phyloP scores from a whole-genome alignment of 371 early-diverging fungal species.

The Entomophthora muscae region DNA sequence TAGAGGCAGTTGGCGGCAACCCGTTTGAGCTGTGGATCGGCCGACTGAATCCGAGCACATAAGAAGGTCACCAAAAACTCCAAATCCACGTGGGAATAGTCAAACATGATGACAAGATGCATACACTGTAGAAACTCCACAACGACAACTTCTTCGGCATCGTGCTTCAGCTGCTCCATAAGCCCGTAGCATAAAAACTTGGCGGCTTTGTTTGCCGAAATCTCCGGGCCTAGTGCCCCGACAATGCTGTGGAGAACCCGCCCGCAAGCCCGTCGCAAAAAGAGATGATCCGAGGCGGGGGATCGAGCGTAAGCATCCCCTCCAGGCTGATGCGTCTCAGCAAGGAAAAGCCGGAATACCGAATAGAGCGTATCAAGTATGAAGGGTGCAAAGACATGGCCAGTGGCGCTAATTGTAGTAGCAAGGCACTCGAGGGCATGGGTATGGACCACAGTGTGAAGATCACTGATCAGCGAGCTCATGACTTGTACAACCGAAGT shows the following conservation, averaged over 20 bases:
- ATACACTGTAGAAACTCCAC: constrained; percentile 76
- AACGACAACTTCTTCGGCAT: constrained; percentile 59
- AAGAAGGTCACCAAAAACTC: constrained; percentile 53
- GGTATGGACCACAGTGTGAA: constrained; percentile 82
- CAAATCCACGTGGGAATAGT: constrained; percentile 51
- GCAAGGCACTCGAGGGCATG: constrained; percentile 84
- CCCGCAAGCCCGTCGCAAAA: constrained; percentile 60
- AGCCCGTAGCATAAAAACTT: constrained; percentile 59
- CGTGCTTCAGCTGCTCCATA: constrained; percentile 57
- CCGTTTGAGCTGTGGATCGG: constrained; percentile 48
- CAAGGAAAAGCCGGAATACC: constrained; percentile 62
- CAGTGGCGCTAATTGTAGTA: constrained; percentile 71
- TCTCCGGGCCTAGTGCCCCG: constrained; percentile 82
- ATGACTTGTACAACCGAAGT: constrained; percentile 78
- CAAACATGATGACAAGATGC: constrained; percentile 80
- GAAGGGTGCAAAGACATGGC: constrained; percentile 75
- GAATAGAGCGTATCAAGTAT: constrained; percentile 72
- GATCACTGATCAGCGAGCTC: constrained; percentile 73
- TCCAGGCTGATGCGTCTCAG: constrained; percentile 72
- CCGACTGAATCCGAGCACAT: constrained; percentile 28
- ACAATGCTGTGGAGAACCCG: constrained; percentile 73
- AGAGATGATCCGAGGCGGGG: constrained; percentile 24
- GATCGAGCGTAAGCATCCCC: constrained; percentile 37
- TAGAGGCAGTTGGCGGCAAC: constrained; percentile 74
- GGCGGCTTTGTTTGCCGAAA: constrained; percentile 46